Base-by-base conservation (phyloP, 768 basidiomycete genomes). In the Pleurotus tuber-regium region DNA sequence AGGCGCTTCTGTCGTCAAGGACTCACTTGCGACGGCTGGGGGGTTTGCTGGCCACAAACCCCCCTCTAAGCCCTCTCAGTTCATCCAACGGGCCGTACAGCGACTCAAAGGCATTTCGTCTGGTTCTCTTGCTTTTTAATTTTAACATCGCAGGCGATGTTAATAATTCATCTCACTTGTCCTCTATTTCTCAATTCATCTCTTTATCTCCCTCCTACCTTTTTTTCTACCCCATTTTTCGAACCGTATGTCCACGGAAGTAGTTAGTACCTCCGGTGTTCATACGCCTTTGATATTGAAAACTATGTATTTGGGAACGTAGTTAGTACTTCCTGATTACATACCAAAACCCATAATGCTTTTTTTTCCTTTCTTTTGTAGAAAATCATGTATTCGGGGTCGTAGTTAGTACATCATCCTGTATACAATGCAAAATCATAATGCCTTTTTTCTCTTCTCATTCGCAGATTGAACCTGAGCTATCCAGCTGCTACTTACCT, bases 81-180 rank as follows among this genome's bases (percentile, higher is more conserved):
- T 76, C 25, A 64, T 76, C 56, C 73, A 71, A 41, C 62, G 65
- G 42, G 72, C 72, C 4, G 62, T 75, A 43, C 69, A 65, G 43
- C 71, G 67, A 25, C 53, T 75, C 44, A 71, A 66, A 57, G 67
- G 63, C 24, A 54, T 72, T 36, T 70, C 68, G 26, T 42, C 56
- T 33, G 59, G 60, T 31, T 55, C 25, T 59, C 62, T 40, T 59
- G n/a, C 35, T 38, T 55, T 50, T 64, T 61, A 62, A 51, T 55
- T 50, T 64, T 61, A 62, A 51, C 29, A 36, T 51, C 53, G 53
- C 52, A 25, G 46, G 56, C 57, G 53, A 48, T 51, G 46, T 29
- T 51, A n/a, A n/a, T n/a, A n/a, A n/a, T n/a, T n/a, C n/a, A n/a
- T n/a, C n/a, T n/a, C n/a, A n/a, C n/a, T n/a, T n/a, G n/a, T n/a